Base-by-base conservation (phyloP, 441 rosid genomes). In the Sinapis alba region DNA sequence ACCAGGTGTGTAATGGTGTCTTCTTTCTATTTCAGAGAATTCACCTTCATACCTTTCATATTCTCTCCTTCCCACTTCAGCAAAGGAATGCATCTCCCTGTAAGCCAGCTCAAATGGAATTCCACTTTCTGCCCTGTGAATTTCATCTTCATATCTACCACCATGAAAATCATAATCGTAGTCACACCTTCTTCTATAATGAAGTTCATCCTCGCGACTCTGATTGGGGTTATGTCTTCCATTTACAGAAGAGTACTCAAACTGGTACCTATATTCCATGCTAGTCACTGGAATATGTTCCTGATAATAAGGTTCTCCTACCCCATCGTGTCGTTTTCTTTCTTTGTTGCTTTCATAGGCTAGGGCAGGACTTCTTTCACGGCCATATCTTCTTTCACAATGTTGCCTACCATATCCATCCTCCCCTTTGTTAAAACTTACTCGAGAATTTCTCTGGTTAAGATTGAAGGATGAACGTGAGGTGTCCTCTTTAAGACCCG, bases 11-110 rank as follows among this genome's bases (percentile, higher is more conserved):
- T 70, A 62, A 24, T 20, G 36, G 65, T 64, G 65, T 74, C 82
- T 76, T 66, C 43, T 69, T 65, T 81, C 82, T 81, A 79, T 74
- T 53, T 74, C 80, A 73, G 57, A 69, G 36, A 66, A 65, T 60
- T 78, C 64, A 38, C 62, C 60, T 73, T 67, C 78, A 80, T 68
- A 50, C 43, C 64, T 45, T 77, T 73, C 81, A 12, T 51, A 57
- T 12, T n/a, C 66, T 63, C 79, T 76, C 41, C 67, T 79, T 69
- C 81, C 78, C 47, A 71, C 68, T 72, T 73, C 80, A 65, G 60
- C 62, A 64, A 73, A 64, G 54, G 54, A 73, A 69, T 62, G 81
- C 76, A 75, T 68, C 76, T 80, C 66, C 74, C 36, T 34, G 71
- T 71, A 70, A 15, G 36, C 63, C 77, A 66, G 54, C 71, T 77